Conservation (phyloP, 1,284 basidiomycete species). For the Tremellales sp. region DNA sequence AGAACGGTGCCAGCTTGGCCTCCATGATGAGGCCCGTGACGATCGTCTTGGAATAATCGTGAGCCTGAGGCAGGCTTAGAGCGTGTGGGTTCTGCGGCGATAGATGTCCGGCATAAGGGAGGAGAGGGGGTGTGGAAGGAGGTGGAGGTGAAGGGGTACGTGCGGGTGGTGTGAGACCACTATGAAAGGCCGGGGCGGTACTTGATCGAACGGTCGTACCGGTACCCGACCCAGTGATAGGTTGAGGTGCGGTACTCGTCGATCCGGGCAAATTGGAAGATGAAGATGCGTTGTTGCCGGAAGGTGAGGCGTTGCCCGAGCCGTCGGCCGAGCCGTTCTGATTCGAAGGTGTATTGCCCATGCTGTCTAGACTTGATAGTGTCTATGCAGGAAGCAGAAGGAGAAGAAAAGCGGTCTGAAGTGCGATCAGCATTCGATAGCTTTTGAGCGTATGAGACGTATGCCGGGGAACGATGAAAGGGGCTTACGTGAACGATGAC, state of each 20-base stretch:
- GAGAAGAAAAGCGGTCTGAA: too few species aligned
- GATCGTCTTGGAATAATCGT: constrained; percentile 84
- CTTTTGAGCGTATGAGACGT: too few species aligned
- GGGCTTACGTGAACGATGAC: too few species aligned
- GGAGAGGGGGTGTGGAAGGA: constrained; percentile 60
- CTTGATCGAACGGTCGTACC: background rate
- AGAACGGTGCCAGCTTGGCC: constrained; percentile 89
- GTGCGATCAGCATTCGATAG: too few species aligned
- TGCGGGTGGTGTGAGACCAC: constrained; percentile 30
- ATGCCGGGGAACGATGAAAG: too few species aligned
- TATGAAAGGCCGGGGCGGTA: constrained; percentile 19
- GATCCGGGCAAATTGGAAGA: constrained; percentile 3
- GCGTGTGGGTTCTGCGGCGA: constrained; percentile 87
- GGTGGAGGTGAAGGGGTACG: constrained; percentile 47
- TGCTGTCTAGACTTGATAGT: constrained; percentile 15
- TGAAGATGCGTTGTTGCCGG: constrained; percentile 8
- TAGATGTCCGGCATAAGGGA: constrained; percentile 64
- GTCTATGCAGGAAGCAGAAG: too few species aligned
- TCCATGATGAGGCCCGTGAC: constrained; percentile 83
- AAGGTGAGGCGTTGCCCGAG: constrained; percentile 6
- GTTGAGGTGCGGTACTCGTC: constrained; percentile 6
- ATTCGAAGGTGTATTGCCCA: constrained; percentile 38
- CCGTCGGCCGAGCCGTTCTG: constrained; percentile 10
- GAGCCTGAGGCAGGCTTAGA: constrained; percentile 54
- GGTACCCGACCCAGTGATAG: background rate